Conservation (phyloP, 306 rosid genomes). For the Mucuna pruriens region DNA sequence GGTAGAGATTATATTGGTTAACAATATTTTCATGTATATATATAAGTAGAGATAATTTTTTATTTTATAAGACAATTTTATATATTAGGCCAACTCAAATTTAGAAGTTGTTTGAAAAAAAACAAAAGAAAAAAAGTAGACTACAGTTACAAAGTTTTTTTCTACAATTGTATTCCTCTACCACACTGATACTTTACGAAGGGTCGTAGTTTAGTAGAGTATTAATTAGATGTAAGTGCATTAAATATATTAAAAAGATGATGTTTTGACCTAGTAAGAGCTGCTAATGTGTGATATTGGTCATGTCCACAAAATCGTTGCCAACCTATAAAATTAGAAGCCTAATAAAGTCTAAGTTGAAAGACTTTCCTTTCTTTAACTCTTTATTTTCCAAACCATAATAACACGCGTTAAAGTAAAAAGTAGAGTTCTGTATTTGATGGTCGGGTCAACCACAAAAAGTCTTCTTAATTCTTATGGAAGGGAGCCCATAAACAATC, state of each 20-base stretch:
- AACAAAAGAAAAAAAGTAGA: not conserved
- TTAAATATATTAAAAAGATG: too few species aligned
- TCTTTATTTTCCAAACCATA: not conserved
- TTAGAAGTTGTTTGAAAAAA: too few species aligned
- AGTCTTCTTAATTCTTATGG: not conserved
- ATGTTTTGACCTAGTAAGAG: slow-evolving; percentile 26
- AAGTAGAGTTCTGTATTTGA: not conserved
- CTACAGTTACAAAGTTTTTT: not conserved
- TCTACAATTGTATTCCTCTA: not conserved
- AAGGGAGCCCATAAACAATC: not conserved
- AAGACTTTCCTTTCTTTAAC: not conserved
- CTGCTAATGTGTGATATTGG: not conserved
- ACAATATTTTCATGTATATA: too few species aligned
- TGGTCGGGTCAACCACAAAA: slow-evolving; percentile 4
- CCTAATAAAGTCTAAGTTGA: not conserved
- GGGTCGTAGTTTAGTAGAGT: not conserved
- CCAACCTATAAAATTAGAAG: not conserved
- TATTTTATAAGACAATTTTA: too few species aligned
- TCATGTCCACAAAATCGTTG: not conserved
- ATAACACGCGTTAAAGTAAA: not conserved
- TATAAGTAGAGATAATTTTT: too few species aligned
- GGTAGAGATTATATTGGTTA: too few species aligned
- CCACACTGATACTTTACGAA: not conserved
- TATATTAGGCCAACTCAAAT: too few species aligned
- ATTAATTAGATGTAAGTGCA: not conserved